Evolutionary conservation across 2,329 filamentous ascomycete species (phyloP).

Genomic region (Coleophoma cylindrospora): DNA sequence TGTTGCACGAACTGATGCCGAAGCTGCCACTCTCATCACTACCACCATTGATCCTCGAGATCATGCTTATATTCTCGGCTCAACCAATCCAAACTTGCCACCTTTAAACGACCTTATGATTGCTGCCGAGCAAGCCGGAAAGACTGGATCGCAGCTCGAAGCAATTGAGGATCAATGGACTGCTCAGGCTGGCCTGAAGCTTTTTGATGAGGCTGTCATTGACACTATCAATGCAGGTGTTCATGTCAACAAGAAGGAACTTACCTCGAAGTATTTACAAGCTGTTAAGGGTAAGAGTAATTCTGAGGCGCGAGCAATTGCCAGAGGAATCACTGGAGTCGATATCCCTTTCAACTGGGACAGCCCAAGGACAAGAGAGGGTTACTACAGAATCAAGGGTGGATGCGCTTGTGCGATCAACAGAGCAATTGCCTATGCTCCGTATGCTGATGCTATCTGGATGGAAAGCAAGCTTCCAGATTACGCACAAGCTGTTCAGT

Average conservation of each 20-base stretch:
- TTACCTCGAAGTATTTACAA: slow-evolving; percentile 62
- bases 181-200: slow-evolving; percentile 71
- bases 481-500: slow-evolving; percentile 85
- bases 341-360: slow-evolving; percentile 97
- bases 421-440: slow-evolving; percentile 84
- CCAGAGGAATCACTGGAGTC: slow-evolving; percentile 68
- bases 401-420: slow-evolving; percentile 90
- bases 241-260: slow-evolving; percentile 61
- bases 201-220: slow-evolving; percentile 85
- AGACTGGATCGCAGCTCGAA: slow-evolving; percentile 76
- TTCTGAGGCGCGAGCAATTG: slow-evolving; percentile 72
- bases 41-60: slow-evolving; percentile 94
- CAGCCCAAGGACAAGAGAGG: slow-evolving; percentile 84
- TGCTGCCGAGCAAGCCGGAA: slow-evolving; percentile 76
- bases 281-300: slow-evolving; percentile 80
- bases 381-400: slow-evolving; percentile 89
- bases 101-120: slow-evolving; percentile 89
- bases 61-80: slow-evolving; percentile 87
- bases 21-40: slow-evolving; percentile 95
- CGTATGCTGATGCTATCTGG: slow-evolving; percentile 95
- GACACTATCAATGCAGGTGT: slow-evolving; percentile 71
- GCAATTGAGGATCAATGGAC: slow-evolving; percentile 90
- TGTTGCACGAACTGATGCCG: slow-evolving; percentile 92
- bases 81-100: slow-evolving; percentile 79
- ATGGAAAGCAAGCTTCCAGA: slow-evolving; percentile 99